These are phyloP conservation scores for Alternaria alternata DNA, from an alignment of 2,329 filamentous ascomycete species.

Conservation along the genomic window DNA sequence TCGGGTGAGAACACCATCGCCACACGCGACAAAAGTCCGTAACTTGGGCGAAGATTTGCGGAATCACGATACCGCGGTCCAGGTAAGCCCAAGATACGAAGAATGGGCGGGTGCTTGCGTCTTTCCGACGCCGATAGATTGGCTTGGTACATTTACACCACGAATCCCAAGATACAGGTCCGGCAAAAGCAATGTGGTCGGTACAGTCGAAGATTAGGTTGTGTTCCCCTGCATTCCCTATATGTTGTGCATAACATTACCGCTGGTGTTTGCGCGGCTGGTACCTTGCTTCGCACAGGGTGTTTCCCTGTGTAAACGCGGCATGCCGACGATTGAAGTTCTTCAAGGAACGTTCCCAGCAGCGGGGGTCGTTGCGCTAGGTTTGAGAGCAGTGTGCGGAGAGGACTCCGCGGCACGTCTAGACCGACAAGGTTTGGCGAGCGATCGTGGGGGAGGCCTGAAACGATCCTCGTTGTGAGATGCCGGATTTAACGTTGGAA, in stretches of 20 bases:
- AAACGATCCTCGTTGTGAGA: conserved; percentile 3
- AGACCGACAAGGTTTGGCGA: conserved; percentile 10
- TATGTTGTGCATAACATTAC: conserved; percentile 4
- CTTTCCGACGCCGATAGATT: conserved; percentile 1
- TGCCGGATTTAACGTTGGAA: not conserved
- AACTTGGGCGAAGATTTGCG: conserved; percentile 13
- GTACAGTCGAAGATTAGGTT: not conserved
- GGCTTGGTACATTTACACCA: not conserved
- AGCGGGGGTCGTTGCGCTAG: not conserved
- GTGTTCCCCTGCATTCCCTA: not conserved
- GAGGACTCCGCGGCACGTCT: not conserved
- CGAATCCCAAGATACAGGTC: not conserved
- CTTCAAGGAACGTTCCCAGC: not conserved
- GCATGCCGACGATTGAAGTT: not conserved
- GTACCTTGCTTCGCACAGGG: not conserved
- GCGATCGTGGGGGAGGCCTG: conserved; percentile 12
- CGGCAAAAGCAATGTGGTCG: not conserved
- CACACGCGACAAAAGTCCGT: conserved; percentile 5
- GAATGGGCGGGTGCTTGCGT: not conserved
- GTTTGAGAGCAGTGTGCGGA: conserved; percentile 9
- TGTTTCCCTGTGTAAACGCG: not conserved
- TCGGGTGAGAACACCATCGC: conserved; percentile 1
- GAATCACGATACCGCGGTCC: conserved; percentile 5
- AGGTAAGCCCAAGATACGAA: conserved; percentile 2
- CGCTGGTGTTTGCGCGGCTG: not conserved